A percentile compares a stretch with the other conserved stretches of the same genome.
phyloP scores from a whole-genome alignment of 2,329 filamentous ascomycete species.

The Phoma sp. region DNA sequence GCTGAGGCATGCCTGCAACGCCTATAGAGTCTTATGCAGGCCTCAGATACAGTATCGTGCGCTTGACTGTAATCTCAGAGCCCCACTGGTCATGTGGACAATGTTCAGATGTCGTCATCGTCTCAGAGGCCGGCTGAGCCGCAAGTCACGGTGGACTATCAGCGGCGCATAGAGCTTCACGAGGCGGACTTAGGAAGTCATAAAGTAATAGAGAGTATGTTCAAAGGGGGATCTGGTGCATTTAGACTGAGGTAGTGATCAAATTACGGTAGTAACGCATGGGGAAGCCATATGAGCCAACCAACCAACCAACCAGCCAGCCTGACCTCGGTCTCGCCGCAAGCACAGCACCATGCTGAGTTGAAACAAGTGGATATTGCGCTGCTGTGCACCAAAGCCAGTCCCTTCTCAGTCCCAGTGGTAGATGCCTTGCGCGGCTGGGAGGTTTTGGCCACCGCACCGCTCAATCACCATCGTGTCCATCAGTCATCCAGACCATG shows the following conservation, averaged over 20 bases:
- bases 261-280: conserved; percentile 28
- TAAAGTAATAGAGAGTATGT: background rate
- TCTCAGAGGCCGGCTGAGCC: conserved; percentile 35
- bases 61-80: conserved; percentile 1
- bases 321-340: conserved; percentile 5
- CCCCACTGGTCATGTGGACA: conserved; percentile 23
- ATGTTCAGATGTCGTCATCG: conserved; percentile 41
- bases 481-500: conserved; percentile 24
- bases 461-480: conserved; percentile 20
- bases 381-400: background rate
- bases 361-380: background rate
- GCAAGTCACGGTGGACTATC: conserved; percentile 40
- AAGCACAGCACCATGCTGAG: background rate
- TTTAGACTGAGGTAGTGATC: conserved; percentile 28
- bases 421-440: conserved; percentile 16
- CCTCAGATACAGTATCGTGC: conserved; percentile 5
- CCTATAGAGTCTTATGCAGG: background rate
- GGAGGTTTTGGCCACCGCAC: conserved; percentile 10
- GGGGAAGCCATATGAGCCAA: conserved; percentile 16
- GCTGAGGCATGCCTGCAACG: background rate
- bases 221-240: conserved; percentile 25
- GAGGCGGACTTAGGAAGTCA: conserved; percentile 12
- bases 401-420: background rate
- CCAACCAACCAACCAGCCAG: conserved; percentile 5
- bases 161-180: conserved; percentile 20